These are phyloP conservation scores for Aspergillus nanangensis DNA, from an alignment of 495 filamentous ascomycete species.

Conservation along the genomic window DNA sequence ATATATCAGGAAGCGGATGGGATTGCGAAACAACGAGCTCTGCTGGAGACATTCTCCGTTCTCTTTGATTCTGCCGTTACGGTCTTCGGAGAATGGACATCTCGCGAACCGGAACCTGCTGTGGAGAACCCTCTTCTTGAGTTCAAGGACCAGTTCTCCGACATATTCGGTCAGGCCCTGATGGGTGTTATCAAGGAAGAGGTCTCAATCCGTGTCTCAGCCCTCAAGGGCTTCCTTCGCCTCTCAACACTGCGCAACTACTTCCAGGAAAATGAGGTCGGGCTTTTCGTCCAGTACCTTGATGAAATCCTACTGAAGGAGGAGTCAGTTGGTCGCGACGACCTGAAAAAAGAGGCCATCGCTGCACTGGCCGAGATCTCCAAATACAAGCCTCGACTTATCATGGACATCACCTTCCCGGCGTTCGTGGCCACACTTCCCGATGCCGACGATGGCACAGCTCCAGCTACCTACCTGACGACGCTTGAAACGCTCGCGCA, in stretches of 20 bases:
- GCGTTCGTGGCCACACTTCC: constrained; percentile 69
- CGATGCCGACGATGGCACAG: constrained; percentile 44
- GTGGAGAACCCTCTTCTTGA: constrained; percentile 49
- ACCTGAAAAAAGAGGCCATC: constrained; percentile 62
- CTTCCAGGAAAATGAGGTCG: constrained; percentile 60
- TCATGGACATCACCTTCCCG: constrained; percentile 69
- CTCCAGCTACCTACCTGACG: constrained; percentile 42
- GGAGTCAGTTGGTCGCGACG: constrained; percentile 50
- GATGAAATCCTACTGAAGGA: constrained; percentile 61
- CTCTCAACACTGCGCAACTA: constrained; percentile 52
- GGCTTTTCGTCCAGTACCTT: constrained; percentile 60
- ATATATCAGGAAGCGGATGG: constrained; percentile 61
- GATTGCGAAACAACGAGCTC: constrained; percentile 62
- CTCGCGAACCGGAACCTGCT: constrained; percentile 26
- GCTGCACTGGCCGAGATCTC: constrained; percentile 59
- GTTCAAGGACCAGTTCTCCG: constrained; percentile 59
- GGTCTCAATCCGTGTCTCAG: constrained; percentile 58
- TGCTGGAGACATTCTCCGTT: constrained; percentile 59
- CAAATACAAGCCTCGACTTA: constrained; percentile 59
- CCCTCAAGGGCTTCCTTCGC: constrained; percentile 54
- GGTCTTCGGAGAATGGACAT: constrained; percentile 56
- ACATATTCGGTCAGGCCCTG: constrained; percentile 56
- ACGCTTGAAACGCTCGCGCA: constrained; percentile 66
- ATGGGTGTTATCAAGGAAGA: constrained; percentile 60
- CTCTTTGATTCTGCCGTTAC: constrained; percentile 53